Conservation (phyloP, 495 filamentous ascomycete genomes). For the Neurospora sp. region DNA sequence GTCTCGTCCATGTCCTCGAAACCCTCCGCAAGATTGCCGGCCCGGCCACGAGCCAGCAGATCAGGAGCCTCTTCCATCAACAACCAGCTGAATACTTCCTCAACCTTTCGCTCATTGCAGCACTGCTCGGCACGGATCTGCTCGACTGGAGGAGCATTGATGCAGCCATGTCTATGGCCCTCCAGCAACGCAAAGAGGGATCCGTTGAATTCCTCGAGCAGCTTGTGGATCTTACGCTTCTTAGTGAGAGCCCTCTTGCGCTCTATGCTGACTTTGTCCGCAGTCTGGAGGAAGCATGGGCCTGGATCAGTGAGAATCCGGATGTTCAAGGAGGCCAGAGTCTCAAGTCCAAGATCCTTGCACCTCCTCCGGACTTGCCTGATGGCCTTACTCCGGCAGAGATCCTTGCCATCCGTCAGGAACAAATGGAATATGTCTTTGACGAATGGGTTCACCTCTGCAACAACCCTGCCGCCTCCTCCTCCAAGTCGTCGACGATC, state of each 20-base stretch:
- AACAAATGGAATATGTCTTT: constrained; percentile 90
- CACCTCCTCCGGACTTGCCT: constrained; percentile 42
- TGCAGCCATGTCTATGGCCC: constrained; percentile 56
- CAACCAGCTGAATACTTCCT: constrained; percentile 68
- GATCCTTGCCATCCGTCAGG: constrained; percentile 37
- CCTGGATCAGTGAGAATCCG: constrained; percentile 71
- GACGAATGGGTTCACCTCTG: constrained; percentile 85
- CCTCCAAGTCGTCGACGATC: constrained; percentile 52
- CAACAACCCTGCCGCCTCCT: constrained; percentile 58
- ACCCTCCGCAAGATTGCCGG: constrained; percentile 67
- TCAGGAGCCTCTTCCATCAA: constrained; percentile 54
- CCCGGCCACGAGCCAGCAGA: constrained; percentile 59
- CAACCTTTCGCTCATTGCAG: constrained; percentile 64
- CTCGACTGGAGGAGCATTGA: constrained; percentile 78
- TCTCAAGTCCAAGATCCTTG: constrained; percentile 63
- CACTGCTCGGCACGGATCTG: constrained; percentile 59
- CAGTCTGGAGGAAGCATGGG: constrained; percentile 68
- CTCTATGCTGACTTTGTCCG: constrained; percentile 79
- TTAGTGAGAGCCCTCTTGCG: constrained; percentile 64
- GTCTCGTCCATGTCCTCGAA: constrained; percentile 70
- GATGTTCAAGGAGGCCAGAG: constrained; percentile 50
- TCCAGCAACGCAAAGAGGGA: constrained; percentile 54
- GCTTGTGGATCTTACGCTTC: constrained; percentile 64
- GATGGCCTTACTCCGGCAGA: constrained; percentile 13
- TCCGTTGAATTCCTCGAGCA: constrained; percentile 67